These are phyloP conservation scores for Marasmius fiardii DNA, from an alignment of 1,284 basidiomycete genomes.

Conservation along the genomic window DNA sequence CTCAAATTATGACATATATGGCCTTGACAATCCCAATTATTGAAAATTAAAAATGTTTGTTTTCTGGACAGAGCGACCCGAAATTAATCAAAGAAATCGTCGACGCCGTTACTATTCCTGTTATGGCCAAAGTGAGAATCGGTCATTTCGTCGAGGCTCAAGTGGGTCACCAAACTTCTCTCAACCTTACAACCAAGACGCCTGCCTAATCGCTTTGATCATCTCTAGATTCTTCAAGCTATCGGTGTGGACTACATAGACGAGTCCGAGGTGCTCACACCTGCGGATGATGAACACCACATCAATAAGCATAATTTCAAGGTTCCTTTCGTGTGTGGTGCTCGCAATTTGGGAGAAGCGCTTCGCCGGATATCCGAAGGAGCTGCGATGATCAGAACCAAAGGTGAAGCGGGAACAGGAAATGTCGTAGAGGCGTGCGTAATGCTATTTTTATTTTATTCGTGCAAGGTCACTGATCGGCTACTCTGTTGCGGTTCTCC, in stretches of 20 bases:
- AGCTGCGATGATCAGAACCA: constrained; percentile 95
- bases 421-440: constrained; percentile 95
- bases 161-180: constrained; percentile 36
- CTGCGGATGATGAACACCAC: constrained; percentile 88
- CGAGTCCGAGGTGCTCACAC: constrained; percentile 95
- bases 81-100: constrained; percentile 97
- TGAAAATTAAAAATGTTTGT: not conserved
- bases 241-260: constrained; percentile 99
- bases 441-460: constrained; percentile 45
- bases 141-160: constrained; percentile 97
- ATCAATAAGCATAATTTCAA: constrained; percentile 93
- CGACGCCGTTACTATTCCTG: constrained; percentile 86
- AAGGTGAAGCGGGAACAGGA: constrained; percentile 96
- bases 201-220: not conserved
- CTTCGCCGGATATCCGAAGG: constrained; percentile 96
- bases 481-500: not conserved
- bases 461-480: not conserved
- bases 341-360: constrained; percentile 85
- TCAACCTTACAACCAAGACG: constrained; percentile 3
- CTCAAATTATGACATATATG: no score
- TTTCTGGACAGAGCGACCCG: constrained; percentile 75
- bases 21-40: not conserved
- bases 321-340: constrained; percentile 83
- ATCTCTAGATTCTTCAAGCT: constrained; percentile 82
- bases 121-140: constrained; percentile 94